Percentiles rank a stretch among this genome's conserved stretches.
Evolutionary conservation across 768 basidiomycete genomes (phyloP).

Genomic region (Atractiella rhizophila): DNA sequence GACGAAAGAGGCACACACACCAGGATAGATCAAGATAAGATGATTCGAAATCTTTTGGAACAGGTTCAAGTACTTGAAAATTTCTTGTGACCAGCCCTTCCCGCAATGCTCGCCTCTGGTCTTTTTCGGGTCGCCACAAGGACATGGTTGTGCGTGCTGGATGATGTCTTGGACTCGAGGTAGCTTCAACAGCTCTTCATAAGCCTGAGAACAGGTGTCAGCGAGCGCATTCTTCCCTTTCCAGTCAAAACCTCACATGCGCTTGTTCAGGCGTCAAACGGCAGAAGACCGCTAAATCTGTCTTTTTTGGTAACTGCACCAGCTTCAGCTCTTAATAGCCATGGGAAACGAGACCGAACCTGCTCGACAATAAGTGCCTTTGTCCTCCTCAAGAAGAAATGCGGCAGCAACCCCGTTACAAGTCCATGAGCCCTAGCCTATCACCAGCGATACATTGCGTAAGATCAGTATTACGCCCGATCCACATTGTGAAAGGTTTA

Average conservation of each 20-base stretch:
- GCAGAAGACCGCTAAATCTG: conserved; percentile 79
- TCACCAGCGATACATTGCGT: conserved; percentile 37
- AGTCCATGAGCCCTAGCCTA: conserved; percentile 34
- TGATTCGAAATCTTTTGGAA: conserved; percentile 74
- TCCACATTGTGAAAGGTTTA: too few species aligned
- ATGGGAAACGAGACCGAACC: neutral
- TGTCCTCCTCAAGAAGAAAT: conserved; percentile 60
- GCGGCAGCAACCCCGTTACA: conserved; percentile 42
- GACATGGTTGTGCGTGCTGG: conserved; percentile 42
- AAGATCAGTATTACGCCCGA: too few species aligned
- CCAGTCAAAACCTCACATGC: too few species aligned
- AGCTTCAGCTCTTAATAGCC: conserved; percentile 7
- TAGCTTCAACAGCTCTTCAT: conserved; percentile 42
- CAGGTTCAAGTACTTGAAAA: conserved; percentile 57
- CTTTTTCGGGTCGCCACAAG: conserved; percentile 26
- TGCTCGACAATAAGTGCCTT: conserved; percentile 43
- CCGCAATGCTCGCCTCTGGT: conserved; percentile 39
- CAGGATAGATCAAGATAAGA: conserved; percentile 56
- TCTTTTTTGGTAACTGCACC: conserved; percentile 54
- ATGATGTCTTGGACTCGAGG: conserved; percentile 45
- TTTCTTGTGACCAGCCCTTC: conserved; percentile 17
- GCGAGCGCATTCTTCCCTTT: too few species aligned
- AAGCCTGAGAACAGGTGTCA: too few species aligned
- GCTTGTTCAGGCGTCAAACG: conserved; percentile 51
- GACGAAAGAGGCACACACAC: conserved; percentile 23